Evolutionary conservation across 164 flowering plant genomes (phyloP).

Genomic region (Vitis labrusca): DNA sequence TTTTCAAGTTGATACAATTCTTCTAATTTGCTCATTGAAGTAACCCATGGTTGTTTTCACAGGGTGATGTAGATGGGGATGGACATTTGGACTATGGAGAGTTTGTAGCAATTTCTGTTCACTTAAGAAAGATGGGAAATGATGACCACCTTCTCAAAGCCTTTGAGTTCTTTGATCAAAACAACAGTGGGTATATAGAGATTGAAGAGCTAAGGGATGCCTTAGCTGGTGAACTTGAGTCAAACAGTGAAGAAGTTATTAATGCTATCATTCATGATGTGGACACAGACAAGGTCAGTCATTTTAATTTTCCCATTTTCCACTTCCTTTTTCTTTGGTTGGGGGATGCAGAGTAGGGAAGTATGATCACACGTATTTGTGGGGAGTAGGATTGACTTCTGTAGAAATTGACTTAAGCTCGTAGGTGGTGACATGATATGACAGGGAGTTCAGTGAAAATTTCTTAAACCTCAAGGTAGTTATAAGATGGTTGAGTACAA

Average conservation of each 20-base stretch:
- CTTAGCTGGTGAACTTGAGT: constrained; percentile 68
- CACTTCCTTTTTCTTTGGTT: too few relatives aligned
- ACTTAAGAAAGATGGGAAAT: constrained; percentile 74
- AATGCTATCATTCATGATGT: constrained; percentile 82
- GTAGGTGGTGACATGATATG: too few relatives aligned
- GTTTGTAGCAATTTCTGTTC: constrained; percentile 80
- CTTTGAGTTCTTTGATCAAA: constrained; percentile 66
- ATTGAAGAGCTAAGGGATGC: constrained; percentile 83
- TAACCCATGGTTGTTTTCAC: constrained; percentile 18
- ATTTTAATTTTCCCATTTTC: neutral
- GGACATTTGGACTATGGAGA: constrained; percentile 79
- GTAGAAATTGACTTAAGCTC: too few relatives aligned
- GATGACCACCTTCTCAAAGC: constrained; percentile 87
- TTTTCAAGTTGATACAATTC: too few relatives aligned
- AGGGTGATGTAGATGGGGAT: constrained; percentile 88
- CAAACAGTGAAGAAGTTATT: constrained; percentile 71
- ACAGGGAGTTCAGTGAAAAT: too few relatives aligned
- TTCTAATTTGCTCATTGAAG: neutral
- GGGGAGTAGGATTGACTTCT: too few relatives aligned
- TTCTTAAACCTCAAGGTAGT: too few relatives aligned
- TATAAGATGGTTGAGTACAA: too few relatives aligned
- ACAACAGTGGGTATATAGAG: constrained; percentile 73
- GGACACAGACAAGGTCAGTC: constrained; percentile 88
- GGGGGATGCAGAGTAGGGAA: too few relatives aligned
- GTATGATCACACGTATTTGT: too few relatives aligned